A percentile compares a stretch with the other conserved stretches of the same genome.
phyloP scores from a whole-genome alignment of 164 flowering plant species.

The Houttuynia cordata region DNA sequence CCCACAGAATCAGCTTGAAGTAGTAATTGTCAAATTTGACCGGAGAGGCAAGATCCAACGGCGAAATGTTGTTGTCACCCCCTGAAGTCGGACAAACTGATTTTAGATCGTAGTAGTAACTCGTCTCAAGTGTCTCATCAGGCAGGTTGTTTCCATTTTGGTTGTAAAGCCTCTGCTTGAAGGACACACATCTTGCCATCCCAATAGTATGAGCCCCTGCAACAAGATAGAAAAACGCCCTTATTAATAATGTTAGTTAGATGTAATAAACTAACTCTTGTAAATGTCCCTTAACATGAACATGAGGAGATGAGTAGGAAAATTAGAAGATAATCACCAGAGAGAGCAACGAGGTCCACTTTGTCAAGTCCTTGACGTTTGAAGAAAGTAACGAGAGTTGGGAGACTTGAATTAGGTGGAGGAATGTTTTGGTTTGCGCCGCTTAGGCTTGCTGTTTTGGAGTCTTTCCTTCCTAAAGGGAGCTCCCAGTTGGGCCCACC shows the following conservation, averaged over 20 bases:
- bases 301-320: not conserved
- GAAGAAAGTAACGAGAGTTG: constrained; percentile 50
- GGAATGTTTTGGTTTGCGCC: constrained; percentile 67
- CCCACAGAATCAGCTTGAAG: constrained; percentile 63
- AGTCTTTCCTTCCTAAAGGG: constrained; percentile 86
- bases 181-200: constrained; percentile 64
- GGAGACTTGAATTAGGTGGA: constrained; percentile 70
- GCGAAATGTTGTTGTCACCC: constrained; percentile 74
- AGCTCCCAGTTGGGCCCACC: constrained; percentile 86
- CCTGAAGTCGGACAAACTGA: constrained; percentile 64
- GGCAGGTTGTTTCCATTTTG: constrained; percentile 73
- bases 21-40: constrained; percentile 72
- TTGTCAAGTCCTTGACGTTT: constrained; percentile 66
- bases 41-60: constrained; percentile 67
- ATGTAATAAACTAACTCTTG: too few relatives aligned
- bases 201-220: constrained; percentile 88
- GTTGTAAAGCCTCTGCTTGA: constrained; percentile 83
- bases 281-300: too few relatives aligned
- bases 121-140: constrained; percentile 55
- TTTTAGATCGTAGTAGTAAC: constrained; percentile 39
- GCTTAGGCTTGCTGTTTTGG: constrained; percentile 63
- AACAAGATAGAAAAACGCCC: not conserved
- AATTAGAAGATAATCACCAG: constrained; percentile 28
- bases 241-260: too few relatives aligned
- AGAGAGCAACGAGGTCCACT: constrained; percentile 82